Percentiles rank a stretch among this genome's conserved stretches.
phyloP scores from a whole-genome alignment of 495 filamentous ascomycete species.

The Annulohypoxylon stygium region DNA sequence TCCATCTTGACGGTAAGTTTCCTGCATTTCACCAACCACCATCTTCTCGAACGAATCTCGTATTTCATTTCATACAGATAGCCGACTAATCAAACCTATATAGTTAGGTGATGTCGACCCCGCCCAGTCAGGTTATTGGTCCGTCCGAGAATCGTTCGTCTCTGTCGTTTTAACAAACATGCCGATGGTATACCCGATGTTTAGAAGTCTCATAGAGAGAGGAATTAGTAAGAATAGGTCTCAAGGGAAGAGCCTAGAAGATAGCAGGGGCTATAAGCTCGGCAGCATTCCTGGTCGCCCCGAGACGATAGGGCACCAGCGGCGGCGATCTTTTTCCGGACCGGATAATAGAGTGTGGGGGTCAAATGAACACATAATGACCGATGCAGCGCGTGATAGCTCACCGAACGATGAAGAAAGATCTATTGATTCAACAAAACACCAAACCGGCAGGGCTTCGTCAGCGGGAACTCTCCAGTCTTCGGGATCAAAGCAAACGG shows the following conservation, averaged over 20 bases:
- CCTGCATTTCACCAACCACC: not conserved
- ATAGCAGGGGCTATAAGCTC: slow-evolving; percentile 42
- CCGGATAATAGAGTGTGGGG: slow-evolving; percentile 56
- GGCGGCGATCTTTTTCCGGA: slow-evolving; percentile 57
- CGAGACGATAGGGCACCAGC: slow-evolving; percentile 53
- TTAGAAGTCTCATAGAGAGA: slow-evolving; percentile 51
- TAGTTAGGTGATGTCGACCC: slow-evolving; percentile 60
- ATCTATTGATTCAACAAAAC: slow-evolving; percentile 21
- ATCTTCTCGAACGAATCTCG: not conserved
- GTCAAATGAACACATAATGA: slow-evolving; percentile 59
- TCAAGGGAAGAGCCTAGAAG: slow-evolving; percentile 16
- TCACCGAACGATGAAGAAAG: slow-evolving; percentile 1
- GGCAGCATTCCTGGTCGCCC: slow-evolving; percentile 32
- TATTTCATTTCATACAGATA: not conserved
- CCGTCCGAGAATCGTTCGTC: slow-evolving; percentile 73
- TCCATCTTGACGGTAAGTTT: slow-evolving; percentile 66
- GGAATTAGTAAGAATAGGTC: slow-evolving; percentile 40
- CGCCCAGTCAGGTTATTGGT: slow-evolving; percentile 70
- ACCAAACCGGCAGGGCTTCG: slow-evolving; percentile 1
- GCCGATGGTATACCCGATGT: slow-evolving; percentile 70
- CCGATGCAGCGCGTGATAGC: not conserved
- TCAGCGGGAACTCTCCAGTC: slow-evolving; percentile 4
- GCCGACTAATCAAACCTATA: slow-evolving; percentile 2
- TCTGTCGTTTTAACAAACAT: slow-evolving; percentile 70
- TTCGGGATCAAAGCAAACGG: not conserved